Base-by-base conservation (phyloP, 441 rosid genomes). In the Brassica balearica region DNA sequence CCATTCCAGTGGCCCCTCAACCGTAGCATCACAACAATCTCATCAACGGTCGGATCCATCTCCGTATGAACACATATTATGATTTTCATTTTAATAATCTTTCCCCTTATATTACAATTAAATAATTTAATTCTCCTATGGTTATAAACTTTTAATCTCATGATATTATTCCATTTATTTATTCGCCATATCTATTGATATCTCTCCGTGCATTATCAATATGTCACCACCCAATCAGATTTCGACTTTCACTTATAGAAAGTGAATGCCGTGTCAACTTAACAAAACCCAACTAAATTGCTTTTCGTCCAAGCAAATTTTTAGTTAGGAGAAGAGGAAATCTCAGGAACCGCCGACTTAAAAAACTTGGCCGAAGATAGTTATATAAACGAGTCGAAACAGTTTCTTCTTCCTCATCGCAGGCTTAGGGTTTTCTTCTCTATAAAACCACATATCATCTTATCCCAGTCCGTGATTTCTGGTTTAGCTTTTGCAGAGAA, bases 251-350 rank as follows among this genome's bases (percentile, higher is more conserved):
- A 80, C 55, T 34, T 12, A 41, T 56, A 65, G 0, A 5, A 64
- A 11, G 25, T 80, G 3, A 80, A 11, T 77, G 67, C 0, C 74
- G 0, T 0, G 83, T 75, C 3, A 11, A 0, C 15, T 34, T 71
- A 75, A 6, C 46, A 34, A 9, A 11, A 36, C 77, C 67, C 46
- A 25, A 62, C 1, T 34, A 77, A 80, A 71, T 88, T 86, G 82
- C 92, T 85, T 90, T 82, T 73, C 84, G 83, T 85, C 81, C 89
- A 90, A 86, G 90, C 41, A 86, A 86, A 60, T 64, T 15, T 17
- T 65, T 78, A 69, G 56, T 68, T 6, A 71, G 43, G 34, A 60
- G 60, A 77, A 6, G 53, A 48, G 51, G 72, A 74, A 75, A 55
- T 41, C 61, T 68, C 65, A 19, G 71, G n/a, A 77, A 79, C 75